Base-by-base conservation (phyloP, 2,329 filamentous ascomycete species). In the Colletotrichum endophyticum region DNA sequence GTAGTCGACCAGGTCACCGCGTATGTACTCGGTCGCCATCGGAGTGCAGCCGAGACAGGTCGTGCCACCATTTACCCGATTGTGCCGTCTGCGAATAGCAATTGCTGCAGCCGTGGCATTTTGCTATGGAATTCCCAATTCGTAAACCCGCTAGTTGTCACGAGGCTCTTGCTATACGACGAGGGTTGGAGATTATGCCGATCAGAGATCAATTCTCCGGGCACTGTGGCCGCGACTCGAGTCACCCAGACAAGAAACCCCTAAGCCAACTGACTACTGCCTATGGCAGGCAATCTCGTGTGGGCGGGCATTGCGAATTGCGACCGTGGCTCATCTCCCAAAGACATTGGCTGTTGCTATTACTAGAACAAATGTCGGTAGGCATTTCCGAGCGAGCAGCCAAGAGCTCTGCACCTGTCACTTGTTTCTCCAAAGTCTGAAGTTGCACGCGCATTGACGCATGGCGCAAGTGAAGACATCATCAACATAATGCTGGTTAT, bases 241-340 rank as follows among this genome's bases (percentile, higher is more conserved):
- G 62, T 68, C 39, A 61, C 19, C 44, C 9, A 49, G 11, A 22
- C 9, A 22, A 27, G 57, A 13, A 25, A 28, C 44, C n/a, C 12
- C 53, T 13, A 63, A 73, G 66, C 16, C 22, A 49, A 13, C 44
- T 49, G 11, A 19, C 19, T 22, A 49, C 44, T 49, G 9, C 44
- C 19, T 49, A 72, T 67, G 57, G 70, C 30, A 57, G 44, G 32
- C 39, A 75, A 68, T 75, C 70, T 75, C 70, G 70, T 49, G 63
- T 49, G 62, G n/a, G 44, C 63, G 70, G 73, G 25, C 49, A 73
- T 63, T 57, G 70, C 57, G 39, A 63, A 73, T 63, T 63, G 70
- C 39, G 39, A 63, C 57, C 39, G 57, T 15, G 68, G 63, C 64
- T 73, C 70, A 76, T 76, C 70, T 76, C 70, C 56, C 39, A 57